Evolutionary conservation across 345 rosid species (phyloP).

Genomic region (Corchorus olitorius): DNA sequence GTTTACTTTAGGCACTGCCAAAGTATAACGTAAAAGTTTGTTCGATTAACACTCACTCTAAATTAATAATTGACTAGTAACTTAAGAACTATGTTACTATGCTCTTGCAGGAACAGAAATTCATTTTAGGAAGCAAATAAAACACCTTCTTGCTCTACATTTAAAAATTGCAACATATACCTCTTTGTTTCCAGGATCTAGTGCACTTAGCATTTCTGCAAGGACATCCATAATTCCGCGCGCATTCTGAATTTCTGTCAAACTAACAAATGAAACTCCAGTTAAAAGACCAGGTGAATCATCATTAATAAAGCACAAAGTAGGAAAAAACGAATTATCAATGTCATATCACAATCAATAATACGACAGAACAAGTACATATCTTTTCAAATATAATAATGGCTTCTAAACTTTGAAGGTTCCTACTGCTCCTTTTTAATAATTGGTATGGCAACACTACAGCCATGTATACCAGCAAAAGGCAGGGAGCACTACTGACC

Average conservation of each 20-base stretch:
- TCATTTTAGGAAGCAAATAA: not conserved
- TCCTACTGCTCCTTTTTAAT: not conserved
- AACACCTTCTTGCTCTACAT: conserved; percentile 1
- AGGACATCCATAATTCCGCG: conserved; percentile 97
- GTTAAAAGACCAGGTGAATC: conserved; percentile 24
- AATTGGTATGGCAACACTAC: not conserved
- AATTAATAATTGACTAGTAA: not conserved
- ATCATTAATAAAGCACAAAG: not conserved
- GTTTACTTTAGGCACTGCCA: not conserved
- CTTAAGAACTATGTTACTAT: not conserved
- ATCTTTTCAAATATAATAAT: conserved; percentile 12
- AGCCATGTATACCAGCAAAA: not conserved
- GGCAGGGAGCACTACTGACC: not conserved
- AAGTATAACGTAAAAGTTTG: not conserved
- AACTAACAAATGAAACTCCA: conserved; percentile 51
- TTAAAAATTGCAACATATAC: conserved; percentile 39
- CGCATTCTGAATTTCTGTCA: conserved; percentile 98
- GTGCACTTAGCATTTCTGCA: conserved; percentile 94
- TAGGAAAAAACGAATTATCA: not conserved
- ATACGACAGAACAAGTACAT: not conserved
- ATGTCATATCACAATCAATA: conserved; percentile 11
- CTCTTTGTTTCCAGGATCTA: conserved; percentile 90
- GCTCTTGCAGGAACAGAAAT: not conserved
- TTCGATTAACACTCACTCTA: not conserved
- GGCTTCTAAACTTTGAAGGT: not conserved